These are phyloP conservation scores for Malassezia equina DNA, from an alignment of 1,284 basidiomycete species.

Conservation along the genomic window DNA sequence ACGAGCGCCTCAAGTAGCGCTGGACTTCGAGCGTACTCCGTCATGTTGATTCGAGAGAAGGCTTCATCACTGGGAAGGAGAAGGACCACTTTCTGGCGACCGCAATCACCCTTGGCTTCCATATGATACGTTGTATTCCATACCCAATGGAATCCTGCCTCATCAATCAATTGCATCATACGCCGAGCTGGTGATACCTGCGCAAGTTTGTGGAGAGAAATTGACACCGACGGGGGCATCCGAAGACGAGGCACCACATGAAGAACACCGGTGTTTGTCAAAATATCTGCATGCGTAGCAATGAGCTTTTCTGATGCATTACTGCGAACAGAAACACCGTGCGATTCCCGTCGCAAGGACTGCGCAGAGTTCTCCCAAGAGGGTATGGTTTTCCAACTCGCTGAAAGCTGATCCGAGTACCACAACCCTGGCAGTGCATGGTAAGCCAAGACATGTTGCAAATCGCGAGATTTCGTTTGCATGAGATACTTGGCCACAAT, in stretches of 20 bases:
- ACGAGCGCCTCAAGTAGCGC: constrained; percentile 60
- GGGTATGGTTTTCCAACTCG: constrained; percentile 28
- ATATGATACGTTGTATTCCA: constrained; percentile 4
- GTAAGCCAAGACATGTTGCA: constrained; percentile 72
- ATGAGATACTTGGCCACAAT: constrained; percentile 80
- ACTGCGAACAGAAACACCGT: not conserved
- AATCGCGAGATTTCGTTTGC: constrained; percentile 58
- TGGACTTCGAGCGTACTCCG: constrained; percentile 56
- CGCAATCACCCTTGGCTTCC: not conserved
- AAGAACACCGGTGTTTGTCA: constrained; percentile 80
- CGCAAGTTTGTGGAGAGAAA: constrained; percentile 43
- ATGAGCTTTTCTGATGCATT: not conserved
- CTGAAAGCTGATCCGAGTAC: constrained; percentile 59
- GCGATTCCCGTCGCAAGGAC: constrained; percentile 6
- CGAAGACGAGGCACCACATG: constrained; percentile 76
- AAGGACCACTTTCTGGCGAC: constrained; percentile 47
- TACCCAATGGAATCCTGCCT: constrained; percentile 9
- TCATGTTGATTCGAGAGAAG: constrained; percentile 78
- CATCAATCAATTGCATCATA: constrained; percentile 3
- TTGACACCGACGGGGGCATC: constrained; percentile 73
- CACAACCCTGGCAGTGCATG: constrained; percentile 69
- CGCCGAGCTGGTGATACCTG: not conserved
- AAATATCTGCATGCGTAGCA: constrained; percentile 54
- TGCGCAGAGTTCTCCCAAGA: constrained; percentile 26
- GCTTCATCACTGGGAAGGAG: constrained; percentile 84